Evolutionary conservation across 768 basidiomycete species (phyloP).

Genomic region (Leccinum variicolor): DNA sequence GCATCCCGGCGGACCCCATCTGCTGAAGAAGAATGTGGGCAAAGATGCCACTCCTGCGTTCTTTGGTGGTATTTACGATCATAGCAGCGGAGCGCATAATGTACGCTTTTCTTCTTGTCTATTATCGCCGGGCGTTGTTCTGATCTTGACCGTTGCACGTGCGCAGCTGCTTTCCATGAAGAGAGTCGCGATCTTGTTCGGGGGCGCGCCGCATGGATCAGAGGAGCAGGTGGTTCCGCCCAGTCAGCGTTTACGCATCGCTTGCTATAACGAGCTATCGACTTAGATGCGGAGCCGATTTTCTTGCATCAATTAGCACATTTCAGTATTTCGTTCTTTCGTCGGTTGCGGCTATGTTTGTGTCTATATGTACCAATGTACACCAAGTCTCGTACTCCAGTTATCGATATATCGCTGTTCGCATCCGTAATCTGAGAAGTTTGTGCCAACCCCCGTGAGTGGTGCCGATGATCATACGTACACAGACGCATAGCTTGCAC

Average conservation of each 20-base stretch:
- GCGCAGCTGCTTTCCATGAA: slow-evolving; percentile 8
- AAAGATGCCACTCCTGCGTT: slow-evolving; percentile 89
- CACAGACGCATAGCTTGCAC: too few relatives aligned
- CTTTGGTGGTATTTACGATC: slow-evolving; percentile 86
- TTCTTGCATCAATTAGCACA: background rate
- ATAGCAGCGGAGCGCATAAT: slow-evolving; percentile 81
- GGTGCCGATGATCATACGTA: too few relatives aligned
- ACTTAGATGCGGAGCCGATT: background rate
- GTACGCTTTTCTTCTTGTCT: slow-evolving; percentile 36
- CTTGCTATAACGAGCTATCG: background rate
- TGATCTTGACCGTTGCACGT: background rate
- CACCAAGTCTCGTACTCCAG: background rate
- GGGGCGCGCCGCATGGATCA: slow-evolving; percentile 6
- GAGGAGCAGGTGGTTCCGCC: slow-evolving; percentile 4
- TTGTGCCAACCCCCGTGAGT: background rate
- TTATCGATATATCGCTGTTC: background rate
- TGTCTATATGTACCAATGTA: too few relatives aligned
- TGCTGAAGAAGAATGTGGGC: slow-evolving; percentile 79
- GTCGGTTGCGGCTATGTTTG: background rate
- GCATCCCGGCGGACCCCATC: slow-evolving; percentile 83
- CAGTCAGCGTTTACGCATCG: slow-evolving; percentile 4
- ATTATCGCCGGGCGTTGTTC: background rate
- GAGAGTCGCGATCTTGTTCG: slow-evolving; percentile 9
- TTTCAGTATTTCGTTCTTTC: background rate
- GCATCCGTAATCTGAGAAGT: background rate